Evolutionary conservation across 345 rosid species (phyloP), one percentile per base, ranked within the genome.

Genomic region (Populus davidiana): DNA sequence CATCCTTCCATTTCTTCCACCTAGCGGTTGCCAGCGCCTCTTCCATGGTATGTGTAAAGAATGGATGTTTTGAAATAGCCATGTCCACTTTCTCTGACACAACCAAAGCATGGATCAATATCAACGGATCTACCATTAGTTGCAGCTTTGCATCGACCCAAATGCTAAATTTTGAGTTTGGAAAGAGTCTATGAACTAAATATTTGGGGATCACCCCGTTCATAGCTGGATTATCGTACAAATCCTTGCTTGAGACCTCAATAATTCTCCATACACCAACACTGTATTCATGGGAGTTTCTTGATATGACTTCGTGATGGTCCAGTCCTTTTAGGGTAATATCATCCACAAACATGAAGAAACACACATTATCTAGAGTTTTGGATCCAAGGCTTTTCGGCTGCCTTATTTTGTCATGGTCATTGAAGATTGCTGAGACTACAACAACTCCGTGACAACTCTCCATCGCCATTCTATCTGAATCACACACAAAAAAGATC

Each of bases 11-110:
- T 75, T 95, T 95, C 89, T 86, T 91, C 99, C 99, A 93, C 86
- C 98, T 86, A 0, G 96, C 97, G 0, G 99, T 95, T 12, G 99
- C 99, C 87, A 95, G 83, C 0, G 99, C 99, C 79, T 95, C 99
- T 77, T 95, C 99, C 94, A 95, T 88, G 0, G 99, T 91, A 77
- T 95, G 86, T 17, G 81, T 65, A 54, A 80, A 93, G 74, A 82
- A 91, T 0, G 98, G 99, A 74, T 95, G 99, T 50, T 75, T 90
- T 0, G 99, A 91, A 49, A 95, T 82, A 0, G 99, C 99, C 81
- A 95, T 89, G 80, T 95, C 98, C 6, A 29, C 87, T 1, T 82
- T 81, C 39, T 86, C 79, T 14, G 86, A 71, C 18, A 91, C 86
- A 16, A 95, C 80, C 33, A 93, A 82, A 1, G 99, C 74, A 79